Percentiles rank a stretch among this genome's conserved stretches.
These are phyloP conservation scores for Acanthamoeba culbertsoni DNA, from an alignment of 208 protist species.

Conservation along the genomic window DNA sequence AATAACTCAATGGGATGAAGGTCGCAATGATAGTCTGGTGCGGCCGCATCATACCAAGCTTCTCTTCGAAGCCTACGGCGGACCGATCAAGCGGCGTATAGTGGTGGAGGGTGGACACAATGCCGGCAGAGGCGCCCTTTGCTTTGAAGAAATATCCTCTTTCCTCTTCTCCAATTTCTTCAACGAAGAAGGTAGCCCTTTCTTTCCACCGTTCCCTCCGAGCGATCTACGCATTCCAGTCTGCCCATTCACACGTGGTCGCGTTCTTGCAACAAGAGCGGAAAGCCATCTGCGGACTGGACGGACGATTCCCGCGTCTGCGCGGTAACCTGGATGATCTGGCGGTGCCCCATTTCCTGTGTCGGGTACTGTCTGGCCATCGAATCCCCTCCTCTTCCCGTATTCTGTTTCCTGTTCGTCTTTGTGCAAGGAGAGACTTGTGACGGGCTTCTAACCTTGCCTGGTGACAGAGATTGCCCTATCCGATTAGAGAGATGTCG, in stretches of 20 bases:
- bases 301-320: neutral
- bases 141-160: neutral
- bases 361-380: neutral
- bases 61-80: neutral
- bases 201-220: neutral
- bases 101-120: constrained; percentile 10
- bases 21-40: neutral
- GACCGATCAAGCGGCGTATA: neutral
- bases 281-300: neutral
- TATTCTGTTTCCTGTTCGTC: neutral
- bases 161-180: neutral
- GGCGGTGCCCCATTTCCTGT: neutral
- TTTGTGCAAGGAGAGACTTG: too few species aligned
- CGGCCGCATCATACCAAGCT: neutral
- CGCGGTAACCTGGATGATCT: neutral
- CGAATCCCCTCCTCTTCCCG: neutral
- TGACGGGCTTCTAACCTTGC: too few species aligned
- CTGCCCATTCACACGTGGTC: neutral
- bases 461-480: constrained; percentile 2
- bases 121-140: neutral
- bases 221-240: neutral
- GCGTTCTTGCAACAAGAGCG: neutral
- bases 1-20: neutral
- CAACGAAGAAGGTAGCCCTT: neutral
- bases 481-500: neutral